These are phyloP conservation scores for Veloboletus limbatus DNA, from an alignment of 1,284 basidiomycete species.

Conservation along the genomic window DNA sequence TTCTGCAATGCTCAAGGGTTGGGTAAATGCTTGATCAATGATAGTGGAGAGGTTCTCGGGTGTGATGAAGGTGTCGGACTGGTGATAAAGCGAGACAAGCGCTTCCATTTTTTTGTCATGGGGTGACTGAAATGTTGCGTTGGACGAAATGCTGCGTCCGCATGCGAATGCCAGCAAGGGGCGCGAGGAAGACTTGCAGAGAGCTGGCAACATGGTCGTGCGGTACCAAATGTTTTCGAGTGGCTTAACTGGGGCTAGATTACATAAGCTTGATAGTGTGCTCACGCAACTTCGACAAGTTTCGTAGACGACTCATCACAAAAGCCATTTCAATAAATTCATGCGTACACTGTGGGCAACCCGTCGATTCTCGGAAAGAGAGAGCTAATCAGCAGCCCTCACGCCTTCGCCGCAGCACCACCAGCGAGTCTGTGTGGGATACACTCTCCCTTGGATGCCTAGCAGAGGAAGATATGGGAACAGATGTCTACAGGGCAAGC, in stretches of 20 bases:
- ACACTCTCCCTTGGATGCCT: too few species aligned
- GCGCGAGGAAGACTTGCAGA: slow-evolving; percentile 8
- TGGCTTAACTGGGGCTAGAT: not conserved
- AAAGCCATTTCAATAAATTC: not conserved
- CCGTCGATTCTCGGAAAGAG: not conserved
- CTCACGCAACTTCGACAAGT: too few species aligned
- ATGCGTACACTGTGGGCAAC: too few species aligned
- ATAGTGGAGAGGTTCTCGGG: slow-evolving; percentile 59
- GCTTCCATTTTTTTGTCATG: slow-evolving; percentile 61
- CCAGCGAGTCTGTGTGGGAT: too few species aligned
- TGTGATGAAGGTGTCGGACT: slow-evolving; percentile 63
- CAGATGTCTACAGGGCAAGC: too few species aligned
- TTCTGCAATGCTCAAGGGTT: slow-evolving; percentile 14
- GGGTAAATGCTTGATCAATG: slow-evolving; percentile 61
- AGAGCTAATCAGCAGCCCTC: not conserved
- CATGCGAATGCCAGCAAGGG: slow-evolving; percentile 5
- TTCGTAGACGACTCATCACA: too few species aligned
- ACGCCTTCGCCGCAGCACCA: not conserved
- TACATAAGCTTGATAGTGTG: slow-evolving; percentile 21
- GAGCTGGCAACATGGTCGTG: slow-evolving; percentile 12
- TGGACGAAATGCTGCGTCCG: slow-evolving; percentile 25
- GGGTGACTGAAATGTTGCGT: slow-evolving; percentile 12
- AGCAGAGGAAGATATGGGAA: too few species aligned
- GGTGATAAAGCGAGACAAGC: slow-evolving; percentile 71
- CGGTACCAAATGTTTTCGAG: not conserved